Base-by-base conservation (phyloP, 2,329 filamentous ascomycete species). In the Metarhizium rileyi region DNA sequence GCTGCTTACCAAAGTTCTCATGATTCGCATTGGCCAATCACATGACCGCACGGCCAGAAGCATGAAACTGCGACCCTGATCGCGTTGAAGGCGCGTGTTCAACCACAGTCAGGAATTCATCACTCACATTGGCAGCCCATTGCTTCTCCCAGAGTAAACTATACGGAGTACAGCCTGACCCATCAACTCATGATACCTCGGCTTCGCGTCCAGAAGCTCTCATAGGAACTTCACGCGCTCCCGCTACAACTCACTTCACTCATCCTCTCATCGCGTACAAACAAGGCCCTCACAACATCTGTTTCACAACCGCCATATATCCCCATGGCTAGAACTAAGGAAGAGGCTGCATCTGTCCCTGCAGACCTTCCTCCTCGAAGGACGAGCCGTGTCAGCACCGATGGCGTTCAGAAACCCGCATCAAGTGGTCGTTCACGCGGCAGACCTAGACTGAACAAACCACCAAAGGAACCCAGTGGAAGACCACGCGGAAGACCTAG, bases 401-500 rank as follows among this genome's bases (percentile, higher is more conserved):
- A 64, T 47, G 70, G 67, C 45, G 56, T 42, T 70, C 28, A 60
- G 62, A 52, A 71, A 70, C 60, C 50, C 64, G 59, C 54, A 1
- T 62, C 68, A 5, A 61, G 67, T 3, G 70, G 71, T 43, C 66
- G 69, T 3, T 68, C 68, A 18, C 70, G 69, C 20, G 73, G 72
- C 44, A 70, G 72, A 38, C 72, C 72, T 30, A 68, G 63, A 48
- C 67, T 66, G 42, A 62, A 59, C 5, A 64, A 57, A 18, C 56
- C 58, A 27, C 61, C 64, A 54, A 60, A 60, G 22, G 46, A 59
- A 3, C 66, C 71, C 23, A 66, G 65, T 1, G 72, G 73, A 27
- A 66, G 69, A n/a, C 70, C 70, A 38, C 71, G 73, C 18, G 73
- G 73, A 43, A 69, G 71, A 35, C 71, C 71, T 30, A 68, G 63